Base-by-base conservation (phyloP, 345 rosid species). In the Bruguiera parviflora region DNA sequence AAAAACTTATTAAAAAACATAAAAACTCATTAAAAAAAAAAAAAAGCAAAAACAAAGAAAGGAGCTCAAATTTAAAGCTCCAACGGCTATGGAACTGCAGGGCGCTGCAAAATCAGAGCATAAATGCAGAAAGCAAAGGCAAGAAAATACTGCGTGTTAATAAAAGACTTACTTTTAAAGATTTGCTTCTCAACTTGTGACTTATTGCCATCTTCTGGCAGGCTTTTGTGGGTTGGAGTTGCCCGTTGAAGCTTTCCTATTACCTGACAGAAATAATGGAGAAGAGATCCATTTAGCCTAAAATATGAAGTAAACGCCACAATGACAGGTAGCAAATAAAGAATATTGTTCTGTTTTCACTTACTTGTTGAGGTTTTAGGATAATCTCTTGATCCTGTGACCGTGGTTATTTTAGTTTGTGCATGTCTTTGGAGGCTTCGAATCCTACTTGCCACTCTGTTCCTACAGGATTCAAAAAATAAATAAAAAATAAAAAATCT, bases 191-290 rank as follows among this genome's bases (percentile, higher is more conserved):
- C 13, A 61, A 4, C 60, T 29, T 28, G 52, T 39, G 46, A 62
- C 69, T 82, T 79, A 84, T 65, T 73, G 74, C 86, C 86, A 83
- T 66, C 83, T 70, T 69, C 72, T 79, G 10, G 84, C 72, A 62
- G 88, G 75, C 76, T 81, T 89, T 61, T 67, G 51, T 9, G 72
- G 19, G 67, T 73, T 67, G 16, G 88, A 67, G 75, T 65, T 53
- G 33, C 66, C 52, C 2, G 20, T 73, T 32, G 65, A 37, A 19
- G 87, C 67, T 73, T 66, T 83, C 79, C 69, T 83, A 39, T 64
- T 37, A 69, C 85, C 91, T 91, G 81, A 39, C 69, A 55, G 21
- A 11, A 15, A 35, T 32, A 43, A 11, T 43, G 15, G 49, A 43
- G 18, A 43, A 43, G 18, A 43, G 16, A 43, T 11, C 18, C 49